Evolutionary conservation across 164 flowering plant species (phyloP), one percentile per base, ranked within the genome.

Genomic region (Kingdonia uniflora): DNA sequence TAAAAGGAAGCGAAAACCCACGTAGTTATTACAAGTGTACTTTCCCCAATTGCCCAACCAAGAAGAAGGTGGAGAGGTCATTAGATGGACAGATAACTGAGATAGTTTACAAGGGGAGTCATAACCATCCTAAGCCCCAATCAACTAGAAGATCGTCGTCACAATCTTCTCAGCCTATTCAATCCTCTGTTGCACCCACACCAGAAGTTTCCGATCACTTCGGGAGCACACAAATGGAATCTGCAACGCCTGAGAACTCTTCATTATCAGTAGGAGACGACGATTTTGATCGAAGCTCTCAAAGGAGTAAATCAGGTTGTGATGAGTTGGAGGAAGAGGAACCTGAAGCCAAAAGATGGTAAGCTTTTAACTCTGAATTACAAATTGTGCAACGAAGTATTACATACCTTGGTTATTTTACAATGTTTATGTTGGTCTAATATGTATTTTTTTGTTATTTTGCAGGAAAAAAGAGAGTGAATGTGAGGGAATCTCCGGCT

Each of bases 21-120:
- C 69, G 92, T 0, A 82, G 92, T 52, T 87, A 87, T 63, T 87
- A 80, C 80, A 86, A 84, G 69, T 89, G 97, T 62, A 79, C 94
- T 0, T 74, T 13, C 51, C 82, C 79, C 0, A 76, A 63, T 62
- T 89, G 97, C 63, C 85, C 85, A 1, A 79, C 79, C 6, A 89
- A 80, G 84, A 88, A 88, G 59, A 89, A 80, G 37, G 86, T 80
- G 41, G 89, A 86, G 62, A 74, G 80, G 21, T 71, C 84, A 11
- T 54, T 80, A 25, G 92, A 82, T 48, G 97, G 97, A 5, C 81
- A 79, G 43, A 74, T 89, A 23, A 89, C 94, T 43, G 94, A 86
- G 60, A 86, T 89, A 1, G 84, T 89, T 1, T 89, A 89, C 42
- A 89, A 81, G 54, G 97, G 95, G 4, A 77, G 65, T 15, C 97